phyloP scores from a whole-genome alignment of 176 grass and related monocot species.

The Cocos nucifera region DNA sequence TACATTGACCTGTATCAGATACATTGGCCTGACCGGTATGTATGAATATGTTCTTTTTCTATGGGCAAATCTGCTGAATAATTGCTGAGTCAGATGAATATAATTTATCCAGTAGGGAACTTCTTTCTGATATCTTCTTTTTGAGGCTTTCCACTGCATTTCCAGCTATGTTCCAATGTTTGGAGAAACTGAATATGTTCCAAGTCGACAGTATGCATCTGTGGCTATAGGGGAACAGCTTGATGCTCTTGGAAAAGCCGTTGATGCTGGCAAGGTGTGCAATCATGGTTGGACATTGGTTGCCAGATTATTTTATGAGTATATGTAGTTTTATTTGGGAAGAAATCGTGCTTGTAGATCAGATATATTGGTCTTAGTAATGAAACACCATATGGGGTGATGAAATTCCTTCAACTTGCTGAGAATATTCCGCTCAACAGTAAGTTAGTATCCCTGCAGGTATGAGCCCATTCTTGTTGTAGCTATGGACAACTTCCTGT shows the following conservation, averaged over 20 bases:
- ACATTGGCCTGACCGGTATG: conserved; percentile 93
- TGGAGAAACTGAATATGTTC: conserved; percentile 78
- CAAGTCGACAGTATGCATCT: conserved; percentile 41
- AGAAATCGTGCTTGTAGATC: conserved; percentile 42
- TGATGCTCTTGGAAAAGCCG: conserved; percentile 55
- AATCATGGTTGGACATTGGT: neutral
- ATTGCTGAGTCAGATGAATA: too few species aligned
- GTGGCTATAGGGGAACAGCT: conserved; percentile 73
- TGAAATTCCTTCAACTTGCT: conserved; percentile 67
- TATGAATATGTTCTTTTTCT: conserved; percentile 7
- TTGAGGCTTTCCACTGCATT: neutral
- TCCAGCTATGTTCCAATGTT: conserved; percentile 88
- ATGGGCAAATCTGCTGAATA: too few species aligned
- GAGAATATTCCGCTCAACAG: conserved; percentile 24
- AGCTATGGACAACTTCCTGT: too few species aligned
- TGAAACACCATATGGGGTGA: conserved; percentile 86
- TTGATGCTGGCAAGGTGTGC: conserved; percentile 68
- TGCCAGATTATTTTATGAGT: neutral
- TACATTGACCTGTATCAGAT: conserved; percentile 98
- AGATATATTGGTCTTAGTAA: conserved; percentile 86
- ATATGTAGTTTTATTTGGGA: neutral
- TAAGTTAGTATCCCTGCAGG: conserved; percentile 74
- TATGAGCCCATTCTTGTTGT: conserved; percentile 3
- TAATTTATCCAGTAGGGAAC: neutral
- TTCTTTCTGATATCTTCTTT: conserved; percentile 2